Evolutionary conservation across 1,284 basidiomycete genomes (phyloP), one percentile per base, ranked within the genome.

Genomic region (Fomitopsis betulina): DNA sequence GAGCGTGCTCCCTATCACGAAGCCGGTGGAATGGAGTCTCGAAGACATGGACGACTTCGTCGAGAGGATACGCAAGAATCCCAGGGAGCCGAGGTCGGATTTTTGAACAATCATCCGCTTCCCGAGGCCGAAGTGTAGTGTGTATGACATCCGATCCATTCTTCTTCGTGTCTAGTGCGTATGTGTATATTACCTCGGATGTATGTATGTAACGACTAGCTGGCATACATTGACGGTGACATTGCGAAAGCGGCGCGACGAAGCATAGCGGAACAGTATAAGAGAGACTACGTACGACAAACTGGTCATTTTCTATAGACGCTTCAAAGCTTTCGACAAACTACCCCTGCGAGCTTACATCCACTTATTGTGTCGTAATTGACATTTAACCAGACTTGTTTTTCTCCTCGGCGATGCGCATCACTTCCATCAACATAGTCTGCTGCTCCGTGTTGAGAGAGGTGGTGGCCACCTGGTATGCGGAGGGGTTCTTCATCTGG

Each of bases 381-480:
- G 27, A 30, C 5, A 30, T 4, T 8, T 9, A 51, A 7, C 19
- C 55, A 50, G 27, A 30, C 49, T n/a, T 39, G 30, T 52, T 30
- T 47, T 53, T 58, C 60, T 68, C 66, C 55, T 75, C 73, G 21
- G 86, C 87, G 67, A 81, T 76, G 54, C 80, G 77, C 88, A 91
- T 91, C 57, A 90, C 81, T 67, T 93, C 90, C 87, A 92, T 92
- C 56, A 93, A 78, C 54, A 86, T 66, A 0, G 88, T 87, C 70
- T 91, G 89, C 64, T 87, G 85, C 30, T 93, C 90, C 45, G 88
- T 77, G 58, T 76, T 78, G 60, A 93, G 76, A 21, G 77, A 76
- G 3, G 89, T 89, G 37, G 89, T 92, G 15, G 86, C 83, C 27
- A 81, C 78, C 67, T 89, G 87, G 70, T 92, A 91, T 53, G 78